Evolutionary conservation across 805 yeast species (phyloP).

Genomic region (Wickerhamomyces subpelliculosus): DNA sequence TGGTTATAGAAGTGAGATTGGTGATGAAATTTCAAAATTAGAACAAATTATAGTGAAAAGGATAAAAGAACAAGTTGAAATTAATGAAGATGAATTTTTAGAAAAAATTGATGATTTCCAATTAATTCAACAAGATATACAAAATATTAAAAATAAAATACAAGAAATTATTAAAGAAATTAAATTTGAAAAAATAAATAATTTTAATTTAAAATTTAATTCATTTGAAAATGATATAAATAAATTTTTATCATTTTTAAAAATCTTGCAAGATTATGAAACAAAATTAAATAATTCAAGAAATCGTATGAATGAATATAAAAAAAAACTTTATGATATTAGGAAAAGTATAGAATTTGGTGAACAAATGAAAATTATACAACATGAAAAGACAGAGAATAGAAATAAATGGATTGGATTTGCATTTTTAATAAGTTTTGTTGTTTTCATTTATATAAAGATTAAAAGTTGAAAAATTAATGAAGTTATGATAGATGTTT

Average conservation of each 20-base stretch:
- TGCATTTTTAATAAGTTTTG: not conserved
- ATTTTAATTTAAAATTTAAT: not conserved
- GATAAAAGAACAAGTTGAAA: not conserved
- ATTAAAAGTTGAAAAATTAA: not conserved
- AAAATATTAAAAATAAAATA: not conserved
- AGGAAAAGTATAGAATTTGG: not conserved
- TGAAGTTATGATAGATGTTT: too few relatives aligned
- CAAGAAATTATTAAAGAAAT: not conserved
- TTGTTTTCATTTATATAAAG: not conserved
- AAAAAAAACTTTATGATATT: not conserved
- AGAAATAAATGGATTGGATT: not conserved
- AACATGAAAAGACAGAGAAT: not conserved
- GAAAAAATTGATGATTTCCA: not conserved
- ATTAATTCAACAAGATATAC: not conserved
- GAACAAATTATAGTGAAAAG: not conserved
- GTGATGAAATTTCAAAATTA: not conserved
- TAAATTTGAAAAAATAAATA: not conserved
- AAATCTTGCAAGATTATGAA: constrained; percentile 1
- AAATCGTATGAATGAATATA: not conserved
- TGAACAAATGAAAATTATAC: not conserved
- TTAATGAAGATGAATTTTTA: constrained; percentile 1
- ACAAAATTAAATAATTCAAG: not conserved
- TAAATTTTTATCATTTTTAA: not conserved
- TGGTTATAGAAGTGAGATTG: not conserved
- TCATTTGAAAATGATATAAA: not conserved